A percentile compares a stretch with the other conserved stretches of the same genome.
These are phyloP conservation scores for Conticribra guillardii DNA, from an alignment of 108 stramenopile genomes.

Conservation along the genomic window DNA sequence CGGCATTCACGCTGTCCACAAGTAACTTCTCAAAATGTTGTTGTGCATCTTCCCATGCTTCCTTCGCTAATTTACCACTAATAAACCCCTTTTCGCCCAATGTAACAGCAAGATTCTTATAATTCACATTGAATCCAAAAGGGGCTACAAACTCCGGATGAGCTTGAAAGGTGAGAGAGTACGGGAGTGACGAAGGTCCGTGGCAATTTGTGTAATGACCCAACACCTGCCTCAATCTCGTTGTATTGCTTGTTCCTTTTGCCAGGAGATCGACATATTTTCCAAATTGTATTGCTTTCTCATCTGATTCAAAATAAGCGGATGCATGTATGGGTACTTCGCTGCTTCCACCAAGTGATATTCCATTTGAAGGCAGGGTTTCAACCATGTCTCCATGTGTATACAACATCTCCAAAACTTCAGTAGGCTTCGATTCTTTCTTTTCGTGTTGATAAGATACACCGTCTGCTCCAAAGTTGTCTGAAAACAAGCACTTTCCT, in stretches of 20 bases:
- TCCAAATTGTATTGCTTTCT: constrained; percentile 26
- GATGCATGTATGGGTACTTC: constrained; percentile 71
- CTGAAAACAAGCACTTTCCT: constrained; percentile 13
- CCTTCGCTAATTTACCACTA: constrained; percentile 6
- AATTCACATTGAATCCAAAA: constrained; percentile 51
- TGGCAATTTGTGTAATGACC: neutral
- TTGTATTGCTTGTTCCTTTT: neutral
- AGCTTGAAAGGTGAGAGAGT: constrained; percentile 79
- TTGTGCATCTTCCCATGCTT: constrained; percentile 47
- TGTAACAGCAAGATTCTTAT: constrained; percentile 32
- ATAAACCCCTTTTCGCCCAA: constrained; percentile 53
- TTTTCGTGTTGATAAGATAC: no score
- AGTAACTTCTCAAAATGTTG: constrained; percentile 39
- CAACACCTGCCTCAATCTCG: neutral
- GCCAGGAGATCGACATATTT: constrained; percentile 5
- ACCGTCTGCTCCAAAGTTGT: neutral
- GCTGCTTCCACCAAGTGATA: constrained; percentile 61
- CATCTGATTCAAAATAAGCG: constrained; percentile 60
- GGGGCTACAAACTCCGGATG: constrained; percentile 72
- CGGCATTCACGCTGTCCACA: constrained; percentile 52
- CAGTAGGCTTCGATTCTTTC: no score
- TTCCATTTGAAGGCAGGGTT: constrained; percentile 59
- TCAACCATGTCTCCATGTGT: constrained; percentile 87
- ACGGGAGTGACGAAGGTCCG: constrained; percentile 33
- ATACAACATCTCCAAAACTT: constrained; percentile 54